Percentiles rank a stretch among this genome's conserved stretches.
Conservation (phyloP, 495 filamentous ascomycete species). For the Aspergillus asperescens region DNA sequence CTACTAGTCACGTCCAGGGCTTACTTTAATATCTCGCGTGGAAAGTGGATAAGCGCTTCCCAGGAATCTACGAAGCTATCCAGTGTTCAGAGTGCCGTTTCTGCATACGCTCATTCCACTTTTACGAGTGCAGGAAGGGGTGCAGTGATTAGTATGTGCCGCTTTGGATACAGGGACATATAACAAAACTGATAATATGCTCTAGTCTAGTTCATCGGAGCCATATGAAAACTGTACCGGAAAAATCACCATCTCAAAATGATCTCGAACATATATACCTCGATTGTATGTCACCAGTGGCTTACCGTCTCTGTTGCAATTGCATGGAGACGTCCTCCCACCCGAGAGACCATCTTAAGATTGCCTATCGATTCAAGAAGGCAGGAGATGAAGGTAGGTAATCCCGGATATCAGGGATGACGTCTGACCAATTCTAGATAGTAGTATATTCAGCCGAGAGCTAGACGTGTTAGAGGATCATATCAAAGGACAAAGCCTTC, state of each 20-base stretch:
- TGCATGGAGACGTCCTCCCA: constrained; percentile 8
- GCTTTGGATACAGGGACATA: too few species aligned
- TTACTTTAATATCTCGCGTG: not conserved
- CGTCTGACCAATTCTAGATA: not conserved
- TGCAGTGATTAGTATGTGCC: constrained; percentile 1
- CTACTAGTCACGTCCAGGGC: not conserved
- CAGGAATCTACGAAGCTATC: constrained; percentile 6
- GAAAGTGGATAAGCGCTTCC: not conserved
- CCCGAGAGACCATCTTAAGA: not conserved
- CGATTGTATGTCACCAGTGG: not conserved
- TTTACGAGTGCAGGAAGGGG: constrained; percentile 5
- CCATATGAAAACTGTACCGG: not conserved
- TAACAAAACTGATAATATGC: not conserved
- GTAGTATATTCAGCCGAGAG: not conserved
- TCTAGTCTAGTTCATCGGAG: not conserved
- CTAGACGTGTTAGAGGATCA: constrained; percentile 8
- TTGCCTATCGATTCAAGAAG: constrained; percentile 6
- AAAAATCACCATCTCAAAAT: not conserved
- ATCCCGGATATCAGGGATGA: not conserved
- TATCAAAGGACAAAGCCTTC: constrained; percentile 4
- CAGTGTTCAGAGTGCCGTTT: constrained; percentile 10
- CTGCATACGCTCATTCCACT: constrained; percentile 11
- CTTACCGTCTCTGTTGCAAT: constrained; percentile 6
- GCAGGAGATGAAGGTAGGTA: constrained; percentile 1
- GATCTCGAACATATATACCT: not conserved